A percentile compares a stretch with the other conserved stretches of the same genome.
phyloP scores from a whole-genome alignment of 768 basidiomycete species.

The Mycena filopes region DNA sequence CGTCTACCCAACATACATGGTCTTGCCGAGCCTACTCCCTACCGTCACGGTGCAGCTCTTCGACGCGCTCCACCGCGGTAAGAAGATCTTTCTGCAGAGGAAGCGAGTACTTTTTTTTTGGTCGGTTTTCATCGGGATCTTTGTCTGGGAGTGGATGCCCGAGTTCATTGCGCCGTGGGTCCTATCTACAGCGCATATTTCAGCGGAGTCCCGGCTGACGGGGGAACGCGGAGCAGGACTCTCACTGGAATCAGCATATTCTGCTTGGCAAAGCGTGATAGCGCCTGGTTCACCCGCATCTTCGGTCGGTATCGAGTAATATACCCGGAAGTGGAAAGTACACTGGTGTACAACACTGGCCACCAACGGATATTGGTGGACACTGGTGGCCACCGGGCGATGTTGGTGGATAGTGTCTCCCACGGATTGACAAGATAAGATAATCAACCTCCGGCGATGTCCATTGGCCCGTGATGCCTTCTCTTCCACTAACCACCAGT shows the following conservation, averaged over 20 bases:
- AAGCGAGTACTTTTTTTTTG: conserved; percentile 70
- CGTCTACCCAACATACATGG: conserved; percentile 45
- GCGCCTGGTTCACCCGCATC: conserved; percentile 59
- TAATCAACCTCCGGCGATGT: too few species aligned
- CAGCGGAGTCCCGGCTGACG: too few species aligned
- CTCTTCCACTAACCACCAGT: too few species aligned
- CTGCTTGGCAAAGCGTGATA: conserved; percentile 63
- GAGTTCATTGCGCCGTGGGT: conserved; percentile 37
- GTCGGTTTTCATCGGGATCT: conserved; percentile 61
- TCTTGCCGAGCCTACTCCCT: conserved; percentile 52
- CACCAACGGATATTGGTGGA: too few species aligned
- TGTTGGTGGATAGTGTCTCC: too few species aligned
- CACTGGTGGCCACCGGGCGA: too few species aligned
- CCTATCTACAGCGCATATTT: neutral
- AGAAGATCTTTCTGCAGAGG: conserved; percentile 53
- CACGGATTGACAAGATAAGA: too few species aligned
- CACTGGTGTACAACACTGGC: too few species aligned
- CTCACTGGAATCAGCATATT: conserved; percentile 70
- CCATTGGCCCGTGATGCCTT: too few species aligned
- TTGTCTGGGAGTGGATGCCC: conserved; percentile 67
- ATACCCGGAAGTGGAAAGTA: too few species aligned
- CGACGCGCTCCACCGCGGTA: conserved; percentile 59
- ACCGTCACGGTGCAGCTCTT: conserved; percentile 52
- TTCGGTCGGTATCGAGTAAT: conserved; percentile 60
- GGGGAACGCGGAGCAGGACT: conserved; percentile 37